These are phyloP conservation scores for Neoscytalidium dimidiatum DNA, from an alignment of 2,329 filamentous ascomycete species.

Conservation along the genomic window DNA sequence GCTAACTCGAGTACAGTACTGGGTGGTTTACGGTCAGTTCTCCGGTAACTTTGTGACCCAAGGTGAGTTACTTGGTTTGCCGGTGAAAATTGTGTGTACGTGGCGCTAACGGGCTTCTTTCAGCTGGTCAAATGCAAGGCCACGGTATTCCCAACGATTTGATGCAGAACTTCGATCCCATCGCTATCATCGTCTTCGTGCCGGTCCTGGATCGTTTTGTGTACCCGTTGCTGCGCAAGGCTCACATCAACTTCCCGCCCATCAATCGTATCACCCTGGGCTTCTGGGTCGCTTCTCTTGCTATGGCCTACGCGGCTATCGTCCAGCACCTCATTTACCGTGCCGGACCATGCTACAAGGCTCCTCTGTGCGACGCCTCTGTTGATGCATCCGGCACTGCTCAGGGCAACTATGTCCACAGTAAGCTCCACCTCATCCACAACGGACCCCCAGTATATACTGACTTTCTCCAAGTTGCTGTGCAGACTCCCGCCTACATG, in stretches of 20 bases:
- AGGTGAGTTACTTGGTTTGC: constrained; percentile 2
- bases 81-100: too few species aligned
- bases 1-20: too few species aligned
- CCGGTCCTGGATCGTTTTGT: constrained; percentile 46
- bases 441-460: not conserved
- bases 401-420: constrained; percentile 44
- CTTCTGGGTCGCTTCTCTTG: constrained; percentile 54
- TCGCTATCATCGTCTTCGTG: constrained; percentile 50
- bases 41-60: constrained; percentile 50
- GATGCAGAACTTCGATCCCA: constrained; percentile 51
- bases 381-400: constrained; percentile 30
- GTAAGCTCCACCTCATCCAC: not conserved
- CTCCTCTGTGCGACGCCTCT: constrained; percentile 38
- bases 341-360: constrained; percentile 45
- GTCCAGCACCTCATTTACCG: constrained; percentile 61
- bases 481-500: constrained; percentile 50
- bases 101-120: not conserved
- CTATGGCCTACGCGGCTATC: constrained; percentile 58
- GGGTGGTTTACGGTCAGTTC: constrained; percentile 46
- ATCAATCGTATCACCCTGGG: constrained; percentile 57
- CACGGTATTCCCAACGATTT: constrained; percentile 51
- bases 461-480: constrained; percentile 29
- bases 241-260: constrained; percentile 47
- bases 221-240: constrained; percentile 45
- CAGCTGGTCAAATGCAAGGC: constrained; percentile 43